Base-by-base conservation (phyloP, 2,329 filamentous ascomycete genomes). In the Mycosphaerella sp. region DNA sequence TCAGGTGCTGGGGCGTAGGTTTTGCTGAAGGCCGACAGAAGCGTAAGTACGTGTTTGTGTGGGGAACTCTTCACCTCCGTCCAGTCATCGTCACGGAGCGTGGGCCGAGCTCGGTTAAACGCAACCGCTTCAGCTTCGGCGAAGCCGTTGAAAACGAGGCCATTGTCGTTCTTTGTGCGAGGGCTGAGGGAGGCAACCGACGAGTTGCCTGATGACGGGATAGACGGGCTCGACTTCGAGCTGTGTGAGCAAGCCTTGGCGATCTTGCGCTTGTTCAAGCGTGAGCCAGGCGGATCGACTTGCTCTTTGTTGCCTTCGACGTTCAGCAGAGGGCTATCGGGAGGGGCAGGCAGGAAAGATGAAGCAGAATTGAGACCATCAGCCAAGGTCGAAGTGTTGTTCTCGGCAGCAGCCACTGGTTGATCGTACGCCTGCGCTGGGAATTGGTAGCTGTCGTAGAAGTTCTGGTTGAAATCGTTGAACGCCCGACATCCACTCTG, bases 41-140 rank as follows among this genome's bases (percentile, higher is more conserved):
- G 43, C 18, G 39, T 47, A 8, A 40, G 37, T 13, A 57, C 46
- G 36, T 57, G 35, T 16, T 41, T 21, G 16, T 34, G 30, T 10
- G 52, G 49, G 12, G 50, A 35, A n/a, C 25, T 37, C 34, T 55
- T 41, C 17, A 57, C 46, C 4, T 44, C 40, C 5, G 25, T 3
- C 45, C 49, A 52, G 43, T 57, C 52, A 34, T 57, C 55, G 25
- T 50, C 13, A 25, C 10, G 13, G 17, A 56, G n/a, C n/a, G 35
- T 44, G n/a, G 43, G 36, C 16, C 41, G 50, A 17, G 32, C 40
- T 30, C 50, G n/a, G 28, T 49, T 41, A 42, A 45, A 53, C 7
- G 53, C 50, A 4, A 30, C 40, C 17, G 43, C 47, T 35, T 53
- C 50, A 32, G 53, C 53, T 28, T 56, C 53, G 16, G 32, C 50